Evolutionary conservation across 148 eudicot genomes (phyloP).

Genomic region (Suaeda aralocaspica): DNA sequence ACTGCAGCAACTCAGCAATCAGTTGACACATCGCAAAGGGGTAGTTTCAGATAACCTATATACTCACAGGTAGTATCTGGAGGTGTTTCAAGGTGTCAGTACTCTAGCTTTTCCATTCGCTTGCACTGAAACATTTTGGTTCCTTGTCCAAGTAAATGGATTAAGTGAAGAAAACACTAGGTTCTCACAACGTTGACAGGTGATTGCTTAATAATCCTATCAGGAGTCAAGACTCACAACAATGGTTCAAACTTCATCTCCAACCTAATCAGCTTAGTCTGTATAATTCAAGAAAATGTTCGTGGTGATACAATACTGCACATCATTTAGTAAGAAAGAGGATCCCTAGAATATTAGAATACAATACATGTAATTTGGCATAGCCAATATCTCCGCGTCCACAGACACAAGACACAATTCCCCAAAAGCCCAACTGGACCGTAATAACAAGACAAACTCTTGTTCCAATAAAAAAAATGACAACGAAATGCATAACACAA

Average conservation of each 20-base stretch:
- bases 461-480: background rate
- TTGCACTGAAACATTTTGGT: background rate
- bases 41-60: background rate
- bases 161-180: background rate
- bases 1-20: background rate
- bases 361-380: background rate
- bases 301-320: background rate
- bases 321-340: background rate
- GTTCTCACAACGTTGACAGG: background rate
- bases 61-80: background rate
- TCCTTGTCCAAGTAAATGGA: background rate
- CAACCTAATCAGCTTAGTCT: background rate
- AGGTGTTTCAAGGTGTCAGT: background rate
- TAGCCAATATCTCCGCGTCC: background rate
- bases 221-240: background rate
- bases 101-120: background rate
- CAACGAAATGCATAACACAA: background rate
- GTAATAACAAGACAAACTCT: background rate
- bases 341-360: background rate
- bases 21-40: background rate
- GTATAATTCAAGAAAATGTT: background rate
- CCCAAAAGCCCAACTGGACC: background rate
- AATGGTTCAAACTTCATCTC: background rate
- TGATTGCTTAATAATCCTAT: background rate
- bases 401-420: background rate